Evolutionary conservation across 352 stramenopile genomes (phyloP).

Genomic region (Paralagenidium karlingii): DNA sequence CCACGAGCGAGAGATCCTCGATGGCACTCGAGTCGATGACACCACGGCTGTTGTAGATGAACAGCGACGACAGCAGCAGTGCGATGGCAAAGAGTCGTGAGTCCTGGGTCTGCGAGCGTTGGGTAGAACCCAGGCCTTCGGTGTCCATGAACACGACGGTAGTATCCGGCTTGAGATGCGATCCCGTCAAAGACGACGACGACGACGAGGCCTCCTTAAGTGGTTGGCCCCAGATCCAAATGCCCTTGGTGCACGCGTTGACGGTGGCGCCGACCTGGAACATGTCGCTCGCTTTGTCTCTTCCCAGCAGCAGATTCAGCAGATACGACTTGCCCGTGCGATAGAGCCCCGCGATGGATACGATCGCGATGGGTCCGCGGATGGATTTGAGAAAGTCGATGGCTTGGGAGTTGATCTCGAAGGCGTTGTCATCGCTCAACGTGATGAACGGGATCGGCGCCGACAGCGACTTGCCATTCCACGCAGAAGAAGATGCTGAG

Average conservation of each 20-base stretch:
- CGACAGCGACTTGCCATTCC: too few relatives aligned
- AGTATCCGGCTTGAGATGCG: slow-evolving; percentile 27
- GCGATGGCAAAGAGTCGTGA: slow-evolving; percentile 84
- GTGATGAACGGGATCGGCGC: slow-evolving; percentile 59
- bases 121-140: slow-evolving; percentile 72
- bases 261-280: slow-evolving; percentile 66
- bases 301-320: slow-evolving; percentile 47
- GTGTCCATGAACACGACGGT: slow-evolving; percentile 82
- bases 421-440: slow-evolving; percentile 48
- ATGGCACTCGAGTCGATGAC: slow-evolving; percentile 85
- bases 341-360: slow-evolving; percentile 61
- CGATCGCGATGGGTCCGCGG: slow-evolving; percentile 38
- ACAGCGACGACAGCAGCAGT: slow-evolving; percentile 72
- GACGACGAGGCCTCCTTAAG: slow-evolving; percentile 52
- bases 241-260: slow-evolving; percentile 74
- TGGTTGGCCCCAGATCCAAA: slow-evolving; percentile 85
- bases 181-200: neutral
- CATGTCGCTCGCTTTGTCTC: slow-evolving; percentile 33
- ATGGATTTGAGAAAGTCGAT: slow-evolving; percentile 46
- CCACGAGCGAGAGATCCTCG: slow-evolving; percentile 83
- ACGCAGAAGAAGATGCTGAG: too few relatives aligned
- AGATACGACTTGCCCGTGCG: slow-evolving; percentile 74
- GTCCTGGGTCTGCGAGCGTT: slow-evolving; percentile 82
- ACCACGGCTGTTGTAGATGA: slow-evolving; percentile 86
- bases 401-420: slow-evolving; percentile 44